Percentiles rank a stretch among this genome's conserved stretches.
Conservation (phyloP, 116 monocot genomes). For the Phalaenopsis hybrid region DNA sequence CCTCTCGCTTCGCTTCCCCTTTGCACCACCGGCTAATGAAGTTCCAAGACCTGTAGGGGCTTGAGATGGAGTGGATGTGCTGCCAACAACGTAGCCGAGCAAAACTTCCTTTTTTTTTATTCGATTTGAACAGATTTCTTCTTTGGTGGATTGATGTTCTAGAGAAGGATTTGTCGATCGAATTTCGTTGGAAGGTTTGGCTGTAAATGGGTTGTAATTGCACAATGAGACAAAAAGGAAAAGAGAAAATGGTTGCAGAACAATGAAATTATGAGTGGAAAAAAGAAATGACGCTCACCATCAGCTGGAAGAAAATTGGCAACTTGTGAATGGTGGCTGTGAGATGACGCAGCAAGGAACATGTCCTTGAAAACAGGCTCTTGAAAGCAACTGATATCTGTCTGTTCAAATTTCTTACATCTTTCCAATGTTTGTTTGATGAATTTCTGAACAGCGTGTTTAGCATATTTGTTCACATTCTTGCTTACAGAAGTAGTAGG, state of each 20-base stretch:
- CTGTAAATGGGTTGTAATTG: constrained; percentile 10
- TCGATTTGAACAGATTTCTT: constrained; percentile 35
- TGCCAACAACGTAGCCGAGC: constrained; percentile 44
- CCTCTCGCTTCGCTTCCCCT: constrained; percentile 60
- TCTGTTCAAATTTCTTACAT: constrained; percentile 37
- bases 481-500: constrained; percentile 31
- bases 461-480: constrained; percentile 31
- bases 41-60: constrained; percentile 23
- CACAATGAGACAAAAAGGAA: neutral
- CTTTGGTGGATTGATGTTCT: constrained; percentile 22
- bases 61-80: constrained; percentile 14
- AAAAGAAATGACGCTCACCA: neutral
- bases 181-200: constrained; percentile 16
- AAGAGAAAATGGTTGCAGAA: neutral
- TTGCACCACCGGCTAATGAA: constrained; percentile 37
- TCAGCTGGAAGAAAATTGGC: constrained; percentile 3
- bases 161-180: constrained; percentile 14
- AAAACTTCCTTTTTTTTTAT: constrained; percentile 46
- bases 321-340: constrained; percentile 12
- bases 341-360: constrained; percentile 27
- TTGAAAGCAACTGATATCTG: constrained; percentile 38
- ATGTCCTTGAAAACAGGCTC: constrained; percentile 44
- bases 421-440: constrained; percentile 41
- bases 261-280: neutral
- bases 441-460: constrained; percentile 34